These are phyloP conservation scores for Cornus controversa DNA, from an alignment of 148 eudicot genomes.

Conservation along the genomic window DNA sequence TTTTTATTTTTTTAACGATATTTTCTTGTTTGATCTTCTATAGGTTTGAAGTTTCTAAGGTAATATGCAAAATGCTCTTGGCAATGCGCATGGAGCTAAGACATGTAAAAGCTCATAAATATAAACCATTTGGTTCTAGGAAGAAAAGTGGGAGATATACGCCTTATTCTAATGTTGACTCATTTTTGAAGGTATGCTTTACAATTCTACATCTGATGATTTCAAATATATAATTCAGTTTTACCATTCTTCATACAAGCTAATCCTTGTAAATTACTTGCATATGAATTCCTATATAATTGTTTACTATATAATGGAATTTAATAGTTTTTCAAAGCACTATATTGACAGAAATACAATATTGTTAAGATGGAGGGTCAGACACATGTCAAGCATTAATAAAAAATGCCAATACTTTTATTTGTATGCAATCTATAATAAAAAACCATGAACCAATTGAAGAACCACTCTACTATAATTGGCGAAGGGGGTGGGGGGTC, in stretches of 20 bases:
- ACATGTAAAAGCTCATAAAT: conserved; percentile 37
- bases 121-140: conserved; percentile 47
- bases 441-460: too few relatives aligned
- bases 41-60: conserved; percentile 70
- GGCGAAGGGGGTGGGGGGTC: too few relatives aligned
- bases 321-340: background rate
- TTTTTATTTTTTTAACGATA: background rate
- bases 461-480: too few relatives aligned
- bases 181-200: conserved; percentile 59
- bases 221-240: background rate
- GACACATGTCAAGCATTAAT: background rate
- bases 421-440: too few relatives aligned
- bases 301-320: background rate
- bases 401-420: too few relatives aligned
- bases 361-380: background rate
- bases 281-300: background rate
- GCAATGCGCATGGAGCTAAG: conserved; percentile 41
- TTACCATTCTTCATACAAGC: background rate
- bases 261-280: background rate
- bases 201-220: background rate
- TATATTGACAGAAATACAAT: background rate
- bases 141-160: conserved; percentile 66
- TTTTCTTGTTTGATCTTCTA: conserved; percentile 13
- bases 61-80: conserved; percentile 52
- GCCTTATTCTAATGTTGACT: conserved; percentile 69